Evolutionary conservation across 805 yeast species (phyloP).

Genomic region (Metschnikowia borealis): DNA sequence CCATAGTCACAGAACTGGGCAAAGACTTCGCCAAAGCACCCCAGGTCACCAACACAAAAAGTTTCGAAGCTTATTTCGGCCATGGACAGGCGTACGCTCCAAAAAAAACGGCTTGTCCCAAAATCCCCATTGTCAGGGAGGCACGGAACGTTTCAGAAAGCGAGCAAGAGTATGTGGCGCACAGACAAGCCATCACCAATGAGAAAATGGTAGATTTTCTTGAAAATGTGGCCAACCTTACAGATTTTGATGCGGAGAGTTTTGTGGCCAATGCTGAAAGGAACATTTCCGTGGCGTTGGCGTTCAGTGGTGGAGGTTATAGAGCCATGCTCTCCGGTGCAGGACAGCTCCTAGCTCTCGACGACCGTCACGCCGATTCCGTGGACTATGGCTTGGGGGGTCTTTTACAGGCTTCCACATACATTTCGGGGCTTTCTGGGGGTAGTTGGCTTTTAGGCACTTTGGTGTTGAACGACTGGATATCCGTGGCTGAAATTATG

Average conservation of each 20-base stretch:
- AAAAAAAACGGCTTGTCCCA: conserved; percentile 28
- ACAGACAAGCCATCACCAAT: conserved; percentile 29
- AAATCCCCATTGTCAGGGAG: conserved; percentile 22
- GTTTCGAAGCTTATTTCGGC: conserved; percentile 5
- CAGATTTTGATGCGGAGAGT: conserved; percentile 29
- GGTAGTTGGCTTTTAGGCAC: conserved; percentile 19
- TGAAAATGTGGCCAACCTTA: conserved; percentile 25
- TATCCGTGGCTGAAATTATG: conserved; percentile 29
- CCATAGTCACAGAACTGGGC: conserved; percentile 4
- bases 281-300: conserved; percentile 27
- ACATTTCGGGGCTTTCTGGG: conserved; percentile 16
- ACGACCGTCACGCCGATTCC: conserved; percentile 7
- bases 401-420: conserved; percentile 14
- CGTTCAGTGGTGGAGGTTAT: conserved; percentile 37
- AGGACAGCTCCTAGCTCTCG: conserved; percentile 14
- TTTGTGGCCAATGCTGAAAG: conserved; percentile 24
- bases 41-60: background rate
- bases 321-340: conserved; percentile 32
- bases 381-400: conserved; percentile 14
- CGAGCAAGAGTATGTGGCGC: conserved; percentile 26
- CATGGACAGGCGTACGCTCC: conserved; percentile 29
- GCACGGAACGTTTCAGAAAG: conserved; percentile 22
- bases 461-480: conserved; percentile 35
- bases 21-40: background rate
- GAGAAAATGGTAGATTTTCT: conserved; percentile 27